phyloP scores from a whole-genome alignment of 208 protist species.

The Acanthamoeba sp. region DNA sequence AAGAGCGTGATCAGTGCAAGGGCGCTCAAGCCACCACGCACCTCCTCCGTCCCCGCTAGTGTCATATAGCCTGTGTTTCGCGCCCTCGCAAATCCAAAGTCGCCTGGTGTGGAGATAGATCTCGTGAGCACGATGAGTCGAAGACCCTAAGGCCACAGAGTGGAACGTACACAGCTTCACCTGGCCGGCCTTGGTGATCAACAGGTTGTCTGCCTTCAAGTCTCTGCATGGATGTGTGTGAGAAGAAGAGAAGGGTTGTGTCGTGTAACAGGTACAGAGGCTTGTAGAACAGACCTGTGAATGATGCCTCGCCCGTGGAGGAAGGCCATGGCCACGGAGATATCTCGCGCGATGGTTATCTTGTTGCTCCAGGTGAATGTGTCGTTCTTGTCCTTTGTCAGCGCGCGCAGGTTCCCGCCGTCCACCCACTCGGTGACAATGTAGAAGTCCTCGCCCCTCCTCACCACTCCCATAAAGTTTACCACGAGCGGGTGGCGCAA shows the following conservation, averaged over 20 bases:
- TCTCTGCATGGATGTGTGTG: neutral
- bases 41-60: neutral
- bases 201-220: constrained; percentile 45
- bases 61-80: neutral
- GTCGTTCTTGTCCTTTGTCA: neutral
- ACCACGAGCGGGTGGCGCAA: constrained; percentile 79
- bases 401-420: neutral
- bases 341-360: constrained; percentile 4
- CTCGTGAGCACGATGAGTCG: neutral
- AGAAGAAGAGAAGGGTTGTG: neutral
- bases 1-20: too few relatives aligned
- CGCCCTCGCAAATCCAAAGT: neutral
- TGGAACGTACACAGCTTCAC: constrained; percentile 20
- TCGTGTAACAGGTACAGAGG: too few relatives aligned
- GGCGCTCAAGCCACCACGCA: neutral
- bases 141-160: neutral
- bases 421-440: constrained; percentile 81
- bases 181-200: neutral
- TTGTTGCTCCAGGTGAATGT: neutral
- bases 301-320: constrained; percentile 6
- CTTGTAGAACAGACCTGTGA: neutral
- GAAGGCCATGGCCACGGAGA: constrained; percentile 47
- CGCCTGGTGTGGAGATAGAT: neutral
- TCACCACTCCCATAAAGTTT: constrained; percentile 79
- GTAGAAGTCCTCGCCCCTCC: constrained; percentile 41